These are phyloP conservation scores for Chlorella variabilis DNA, from an alignment of 163 green algal species.

Conservation along the genomic window DNA sequence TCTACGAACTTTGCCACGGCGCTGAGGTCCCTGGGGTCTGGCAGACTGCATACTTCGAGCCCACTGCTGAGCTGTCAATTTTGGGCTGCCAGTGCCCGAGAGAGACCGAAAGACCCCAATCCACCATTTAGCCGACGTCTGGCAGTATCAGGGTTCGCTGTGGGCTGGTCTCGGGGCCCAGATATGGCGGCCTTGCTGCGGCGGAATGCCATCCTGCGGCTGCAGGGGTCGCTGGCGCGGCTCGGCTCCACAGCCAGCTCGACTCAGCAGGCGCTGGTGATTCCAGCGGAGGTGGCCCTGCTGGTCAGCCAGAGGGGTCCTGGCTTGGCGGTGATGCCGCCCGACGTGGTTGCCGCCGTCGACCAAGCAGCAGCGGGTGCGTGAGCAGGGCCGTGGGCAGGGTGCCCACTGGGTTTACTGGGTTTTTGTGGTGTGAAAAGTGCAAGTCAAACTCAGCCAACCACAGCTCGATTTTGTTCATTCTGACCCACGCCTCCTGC, in stretches of 20 bases:
- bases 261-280: background rate
- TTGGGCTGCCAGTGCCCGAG: no score
- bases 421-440: no score
- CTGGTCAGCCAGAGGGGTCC: constrained; percentile 21
- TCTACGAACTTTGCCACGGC: no score
- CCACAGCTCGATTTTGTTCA: no score
- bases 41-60: no score
- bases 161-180: background rate
- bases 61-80: no score
- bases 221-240: constrained; percentile 3
- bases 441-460: background rate
- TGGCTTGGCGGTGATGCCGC: constrained; percentile 34
- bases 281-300: constrained; percentile 31
- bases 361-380: constrained; percentile 21
- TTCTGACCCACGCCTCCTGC: no score
- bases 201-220: background rate
- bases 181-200: background rate
- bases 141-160: no score
- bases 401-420: no score
- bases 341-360: constrained; percentile 14
- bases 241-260: background rate
- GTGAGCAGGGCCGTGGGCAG: background rate
- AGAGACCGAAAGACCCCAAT: no score
- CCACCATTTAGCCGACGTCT: no score
- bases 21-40: no score